Evolutionary conservation across 768 basidiomycete species (phyloP), one percentile per base, ranked within the genome.

Genomic region (Lactarius deliciosus): DNA sequence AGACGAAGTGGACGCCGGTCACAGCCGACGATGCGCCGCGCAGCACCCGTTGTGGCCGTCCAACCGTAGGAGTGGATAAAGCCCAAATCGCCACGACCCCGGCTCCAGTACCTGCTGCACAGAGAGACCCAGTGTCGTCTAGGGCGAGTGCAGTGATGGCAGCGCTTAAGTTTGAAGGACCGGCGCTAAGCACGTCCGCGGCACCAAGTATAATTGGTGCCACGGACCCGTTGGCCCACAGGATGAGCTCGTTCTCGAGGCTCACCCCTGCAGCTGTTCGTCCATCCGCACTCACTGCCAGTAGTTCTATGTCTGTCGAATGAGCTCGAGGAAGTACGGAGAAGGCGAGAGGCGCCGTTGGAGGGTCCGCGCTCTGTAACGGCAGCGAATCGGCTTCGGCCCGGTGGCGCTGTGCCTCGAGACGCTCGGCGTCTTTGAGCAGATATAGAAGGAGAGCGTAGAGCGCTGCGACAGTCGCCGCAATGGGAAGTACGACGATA

Each of bases 391-490:
- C 81, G 0, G 79, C 73, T 41, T 84, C 85, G 1, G 79, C 79
- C 38, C 85, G 82, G 73, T 89, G 82, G 47, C 89, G 82, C 72
- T 95, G 93, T 3, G 92, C 90, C 72, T 95, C 95, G 41, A 97
- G 82, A 0, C 95, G 84, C 65, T 99, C 95, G 0, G 93, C 86
- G 70, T 96, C 89, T 78, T 96, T 96, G 68, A 98, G 79, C 2
- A 99, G 81, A 74, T 95, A 95, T 11, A 93, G 80, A 9, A 96
- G 80, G 13, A 98, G 77, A 9, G 84, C 81, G 75, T 91, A 98
- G 11, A 98, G 80, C 4, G 83, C 76, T 30, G 82, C 77, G 8
- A 90, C 91, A 0, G 96, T 96, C 6, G 81, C 81, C 9, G 86
- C 83, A 73, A 97, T 96, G 0, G 96, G 96, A 0, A 95, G 76